A percentile compares a stretch with the other conserved stretches of the same genome.
Conservation (phyloP, 2,329 filamentous ascomycete genomes). For the Fusarium caatingaense region DNA sequence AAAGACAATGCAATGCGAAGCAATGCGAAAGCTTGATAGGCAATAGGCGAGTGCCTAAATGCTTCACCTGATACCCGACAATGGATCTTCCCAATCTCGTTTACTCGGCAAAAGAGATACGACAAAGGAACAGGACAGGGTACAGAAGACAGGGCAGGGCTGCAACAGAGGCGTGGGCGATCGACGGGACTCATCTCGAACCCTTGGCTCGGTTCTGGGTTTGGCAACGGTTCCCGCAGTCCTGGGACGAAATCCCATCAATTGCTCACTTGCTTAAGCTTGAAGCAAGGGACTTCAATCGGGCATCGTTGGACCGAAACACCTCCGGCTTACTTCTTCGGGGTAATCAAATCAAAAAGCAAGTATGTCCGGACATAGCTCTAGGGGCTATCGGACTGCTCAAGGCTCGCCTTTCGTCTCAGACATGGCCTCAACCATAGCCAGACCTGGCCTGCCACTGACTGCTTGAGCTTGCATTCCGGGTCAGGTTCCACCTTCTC, state of each 20-base stretch:
- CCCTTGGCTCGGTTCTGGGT: conserved; percentile 15
- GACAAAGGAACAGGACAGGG: not conserved
- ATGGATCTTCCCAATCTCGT: conserved; percentile 33
- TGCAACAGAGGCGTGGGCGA: conserved; percentile 12
- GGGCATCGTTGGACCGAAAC: conserved; percentile 5
- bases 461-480: conserved; percentile 9
- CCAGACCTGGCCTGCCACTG: conserved; percentile 29
- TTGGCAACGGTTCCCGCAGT: conserved; percentile 9
- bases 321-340: conserved; percentile 1
- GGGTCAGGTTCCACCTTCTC: not conserved
- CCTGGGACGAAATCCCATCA: conserved; percentile 12
- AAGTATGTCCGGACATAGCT: not conserved
- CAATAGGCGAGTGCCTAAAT: conserved; percentile 33
- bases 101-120: conserved; percentile 15
- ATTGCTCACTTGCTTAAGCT: not conserved
- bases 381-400: not conserved
- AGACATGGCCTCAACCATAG: not conserved
- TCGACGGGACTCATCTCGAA: conserved; percentile 28
- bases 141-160: not conserved
- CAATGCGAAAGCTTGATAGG: conserved; percentile 19
- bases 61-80: conserved; percentile 25
- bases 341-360: not conserved
- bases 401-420: not conserved
- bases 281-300: conserved; percentile 4
- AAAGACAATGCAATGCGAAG: not conserved